phyloP scores from a whole-genome alignment of 2,329 filamentous ascomycete genomes.

The Colletotrichum shisoi region DNA sequence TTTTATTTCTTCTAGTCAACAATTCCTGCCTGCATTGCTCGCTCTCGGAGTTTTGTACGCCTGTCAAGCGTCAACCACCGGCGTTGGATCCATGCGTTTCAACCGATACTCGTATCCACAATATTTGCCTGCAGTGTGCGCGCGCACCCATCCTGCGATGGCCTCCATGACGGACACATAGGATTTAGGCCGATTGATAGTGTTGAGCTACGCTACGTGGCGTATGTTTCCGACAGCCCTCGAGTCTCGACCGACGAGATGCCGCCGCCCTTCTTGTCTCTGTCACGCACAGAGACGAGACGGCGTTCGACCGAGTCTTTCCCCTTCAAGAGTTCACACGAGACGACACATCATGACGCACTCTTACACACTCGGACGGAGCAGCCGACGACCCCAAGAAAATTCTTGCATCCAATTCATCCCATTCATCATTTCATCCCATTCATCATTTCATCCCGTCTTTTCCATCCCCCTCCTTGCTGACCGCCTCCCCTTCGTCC shows the following conservation, averaged over 20 bases:
- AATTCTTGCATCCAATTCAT: not conserved
- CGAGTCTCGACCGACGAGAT: not conserved
- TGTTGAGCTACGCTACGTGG: not conserved
- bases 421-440: not conserved
- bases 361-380: not conserved
- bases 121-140: too few relatives aligned
- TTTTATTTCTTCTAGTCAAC: not conserved
- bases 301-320: not conserved
- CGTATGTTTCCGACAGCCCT: not conserved
- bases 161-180: slow-evolving; percentile 7
- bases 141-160: too few relatives aligned
- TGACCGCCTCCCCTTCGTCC: slow-evolving; percentile 32
- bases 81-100: slow-evolving; percentile 8
- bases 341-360: slow-evolving; percentile 5
- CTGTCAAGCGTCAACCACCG: slow-evolving; percentile 1
- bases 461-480: slow-evolving; percentile 21
- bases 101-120: not conserved
- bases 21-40: slow-evolving; percentile 1
- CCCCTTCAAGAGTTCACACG: not conserved
- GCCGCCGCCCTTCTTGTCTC: not conserved
- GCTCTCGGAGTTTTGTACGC: slow-evolving; percentile 20
- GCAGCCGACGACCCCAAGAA: not conserved
- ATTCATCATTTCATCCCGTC: too few relatives aligned
- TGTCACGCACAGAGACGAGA: not conserved
- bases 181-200: not conserved